Percentiles rank a stretch among this genome's conserved stretches.
Evolutionary conservation across 306 rosid genomes (phyloP).

Genomic region (Pterocarpus santalinus): DNA sequence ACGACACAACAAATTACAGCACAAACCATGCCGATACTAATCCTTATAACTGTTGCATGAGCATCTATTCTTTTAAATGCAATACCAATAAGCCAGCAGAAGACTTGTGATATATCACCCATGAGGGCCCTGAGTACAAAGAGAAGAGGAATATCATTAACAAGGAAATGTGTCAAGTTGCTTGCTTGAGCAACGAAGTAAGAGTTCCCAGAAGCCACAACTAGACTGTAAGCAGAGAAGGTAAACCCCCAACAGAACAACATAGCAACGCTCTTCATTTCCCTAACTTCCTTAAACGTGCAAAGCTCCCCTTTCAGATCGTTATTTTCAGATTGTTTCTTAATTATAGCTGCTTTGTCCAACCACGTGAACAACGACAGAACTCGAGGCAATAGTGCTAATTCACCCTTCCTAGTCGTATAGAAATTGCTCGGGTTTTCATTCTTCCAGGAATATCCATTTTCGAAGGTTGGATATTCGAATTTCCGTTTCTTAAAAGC

Average conservation of each 20-base stretch:
- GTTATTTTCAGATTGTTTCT: background rate
- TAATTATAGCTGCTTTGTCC: conserved; percentile 16
- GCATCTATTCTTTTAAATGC: background rate
- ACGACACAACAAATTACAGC: background rate
- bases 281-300: background rate
- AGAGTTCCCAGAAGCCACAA: background rate
- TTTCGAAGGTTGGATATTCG: background rate
- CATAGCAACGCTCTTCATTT: background rate
- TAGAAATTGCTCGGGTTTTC: background rate
- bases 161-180: background rate
- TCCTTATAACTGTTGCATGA: background rate
- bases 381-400: background rate
- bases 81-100: background rate
- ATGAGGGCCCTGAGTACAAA: background rate
- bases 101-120: background rate
- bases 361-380: background rate
- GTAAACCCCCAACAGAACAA: background rate
- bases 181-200: background rate
- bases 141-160: background rate
- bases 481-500: background rate
- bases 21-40: background rate
- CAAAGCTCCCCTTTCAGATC: background rate
- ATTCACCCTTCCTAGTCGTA: background rate
- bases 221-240: background rate
- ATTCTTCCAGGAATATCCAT: conserved; percentile 21